Percentiles rank a stretch among this genome's conserved stretches.
These are phyloP conservation scores for Naganishia onofrii DNA, from an alignment of 768 basidiomycete species.

Conservation along the genomic window DNA sequence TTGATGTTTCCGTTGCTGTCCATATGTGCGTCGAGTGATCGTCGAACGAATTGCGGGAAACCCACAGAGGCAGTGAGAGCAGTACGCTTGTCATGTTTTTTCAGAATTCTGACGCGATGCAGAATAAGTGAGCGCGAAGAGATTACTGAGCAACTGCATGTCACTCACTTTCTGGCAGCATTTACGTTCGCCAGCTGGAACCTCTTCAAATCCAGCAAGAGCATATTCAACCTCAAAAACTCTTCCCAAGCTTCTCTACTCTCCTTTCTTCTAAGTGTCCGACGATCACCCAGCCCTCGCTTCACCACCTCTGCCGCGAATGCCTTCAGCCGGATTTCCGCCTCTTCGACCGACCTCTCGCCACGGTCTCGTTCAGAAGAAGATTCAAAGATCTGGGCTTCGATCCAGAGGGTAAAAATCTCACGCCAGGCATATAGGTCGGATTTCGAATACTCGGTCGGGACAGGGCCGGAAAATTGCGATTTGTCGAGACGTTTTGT, in stretches of 20 bases:
- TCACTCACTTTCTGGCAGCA: slow-evolving; percentile 73
- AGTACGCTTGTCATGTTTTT: slow-evolving; percentile 89
- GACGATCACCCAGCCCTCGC: slow-evolving; percentile 60
- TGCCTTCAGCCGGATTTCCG: slow-evolving; percentile 63
- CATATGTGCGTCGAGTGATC: slow-evolving; percentile 42
- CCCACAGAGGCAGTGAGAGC: slow-evolving; percentile 62
- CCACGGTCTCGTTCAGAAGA: slow-evolving; percentile 64
- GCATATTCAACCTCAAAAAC: slow-evolving; percentile 73
- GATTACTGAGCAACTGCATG: no score
- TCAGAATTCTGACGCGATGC: slow-evolving; percentile 60
- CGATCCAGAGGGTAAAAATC: slow-evolving; percentile 82
- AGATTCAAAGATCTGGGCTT: slow-evolving; percentile 79
- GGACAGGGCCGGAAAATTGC: slow-evolving; percentile 43
- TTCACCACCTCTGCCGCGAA: slow-evolving; percentile 64
- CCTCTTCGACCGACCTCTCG: slow-evolving; percentile 67
- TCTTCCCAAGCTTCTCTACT: slow-evolving; percentile 63
- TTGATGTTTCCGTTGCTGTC: slow-evolving; percentile 44
- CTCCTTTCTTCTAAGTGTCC: slow-evolving; percentile 61
- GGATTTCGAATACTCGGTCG: slow-evolving; percentile 51
- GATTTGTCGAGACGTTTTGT: slow-evolving; percentile 20
- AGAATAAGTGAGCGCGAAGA: no score
- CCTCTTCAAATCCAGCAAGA: slow-evolving; percentile 79
- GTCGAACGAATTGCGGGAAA: slow-evolving; percentile 56
- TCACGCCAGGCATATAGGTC: slow-evolving; percentile 87
- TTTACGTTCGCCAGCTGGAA: slow-evolving; percentile 81